Evolutionary conservation across 371 early-diverging fungal genomes (phyloP), one percentile per base, ranked within the genome.

Genomic region (Mucor racemosus): DNA sequence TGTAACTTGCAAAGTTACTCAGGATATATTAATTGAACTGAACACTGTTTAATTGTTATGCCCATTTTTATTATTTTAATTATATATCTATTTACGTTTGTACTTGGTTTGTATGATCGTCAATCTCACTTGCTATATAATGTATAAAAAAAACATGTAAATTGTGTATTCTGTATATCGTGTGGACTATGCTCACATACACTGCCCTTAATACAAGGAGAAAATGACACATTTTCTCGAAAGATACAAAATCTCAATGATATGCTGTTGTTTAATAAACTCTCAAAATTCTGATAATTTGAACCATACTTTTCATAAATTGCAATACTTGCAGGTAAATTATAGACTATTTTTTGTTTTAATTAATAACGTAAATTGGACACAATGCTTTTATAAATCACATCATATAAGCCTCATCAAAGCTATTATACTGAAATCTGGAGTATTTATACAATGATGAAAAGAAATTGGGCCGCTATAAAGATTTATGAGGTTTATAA

Each of bases 1-100:
- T 62, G 63, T 55, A 62, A 62, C 63, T 55, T 54, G n/a, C 48
- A 34, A 26, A 21, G 55, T 62, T 62, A 41, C 54, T 62, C 55
- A 40, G 21, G 15, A 34, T 54, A 31, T 54, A 54, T 34, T 33
- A 26, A 50, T 62, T 62, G 48, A 62, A 62, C 48, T 48, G 17
- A 19, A 9, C 48, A 48, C 48, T 19, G 21, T 17, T 48, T 21
- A 48, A 48, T 48, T 48, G 7, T 48, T 48, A 48, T 19, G 19
- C 10, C 21, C 19, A 48, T 48, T 48, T 48, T 48, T 15, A 19
- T 19, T 5, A 48, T 21, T 48, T 48, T 48, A 48, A 48, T 19
- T 19, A 48, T 3, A 5, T 21, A 7, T 21, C 21, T 48, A 48
- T 19, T n/a, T 48, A 19, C 38, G 1, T 9, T 38, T 38, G 26